Conservation (phyloP, 345 rosid genomes). For the Pistacia atlantica region DNA sequence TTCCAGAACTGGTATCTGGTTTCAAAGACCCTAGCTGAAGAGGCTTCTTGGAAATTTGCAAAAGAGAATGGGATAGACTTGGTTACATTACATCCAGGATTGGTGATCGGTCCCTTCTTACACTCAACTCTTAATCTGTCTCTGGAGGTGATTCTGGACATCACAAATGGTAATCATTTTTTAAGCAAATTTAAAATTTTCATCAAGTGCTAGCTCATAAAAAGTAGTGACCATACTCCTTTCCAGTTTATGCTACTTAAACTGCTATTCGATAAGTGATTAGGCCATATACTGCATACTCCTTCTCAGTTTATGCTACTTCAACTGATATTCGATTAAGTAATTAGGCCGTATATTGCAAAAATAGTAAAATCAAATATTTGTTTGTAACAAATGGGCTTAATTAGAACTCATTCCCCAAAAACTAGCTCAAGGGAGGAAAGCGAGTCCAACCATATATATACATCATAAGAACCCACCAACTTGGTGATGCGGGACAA, state of each 20-base stretch:
- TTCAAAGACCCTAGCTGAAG: constrained; percentile 47
- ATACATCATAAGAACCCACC: no score
- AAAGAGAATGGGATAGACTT: constrained; percentile 47
- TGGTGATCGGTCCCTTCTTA: constrained; percentile 42
- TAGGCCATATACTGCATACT: no score
- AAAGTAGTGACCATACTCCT: background rate
- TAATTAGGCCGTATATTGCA: no score
- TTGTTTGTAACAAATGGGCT: no score
- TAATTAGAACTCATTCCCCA: no score
- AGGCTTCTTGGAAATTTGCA: constrained; percentile 47
- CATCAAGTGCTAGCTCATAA: background rate
- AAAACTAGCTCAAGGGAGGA: no score
- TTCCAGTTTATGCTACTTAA: background rate
- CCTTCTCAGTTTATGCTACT: background rate
- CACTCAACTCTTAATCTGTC: constrained; percentile 28
- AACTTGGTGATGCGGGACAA: no score
- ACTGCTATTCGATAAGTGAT: no score
- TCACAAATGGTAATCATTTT: constrained; percentile 27
- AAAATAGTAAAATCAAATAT: no score
- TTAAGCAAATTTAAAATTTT: background rate
- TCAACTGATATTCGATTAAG: no score
- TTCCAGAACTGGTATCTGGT: constrained; percentile 41
- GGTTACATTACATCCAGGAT: constrained; percentile 46
- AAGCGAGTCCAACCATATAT: no score
- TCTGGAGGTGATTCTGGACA: constrained; percentile 22